These are phyloP conservation scores for Ploettnerulaceae sp. DNA, from an alignment of 2,329 filamentous ascomycete species.

Conservation along the genomic window DNA sequence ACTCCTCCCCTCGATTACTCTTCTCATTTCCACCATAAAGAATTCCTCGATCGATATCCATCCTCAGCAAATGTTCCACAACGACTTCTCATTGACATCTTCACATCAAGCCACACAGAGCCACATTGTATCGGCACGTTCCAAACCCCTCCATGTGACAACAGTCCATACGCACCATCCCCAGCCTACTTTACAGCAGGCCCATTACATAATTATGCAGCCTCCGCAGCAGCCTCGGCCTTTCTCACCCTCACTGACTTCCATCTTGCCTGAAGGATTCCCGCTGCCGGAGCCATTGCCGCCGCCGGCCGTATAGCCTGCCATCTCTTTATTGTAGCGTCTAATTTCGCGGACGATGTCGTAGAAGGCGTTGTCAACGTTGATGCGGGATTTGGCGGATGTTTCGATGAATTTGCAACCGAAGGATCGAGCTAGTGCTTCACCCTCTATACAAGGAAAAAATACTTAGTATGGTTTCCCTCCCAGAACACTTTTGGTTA, in stretches of 20 bases:
- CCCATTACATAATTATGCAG: constrained; percentile 77
- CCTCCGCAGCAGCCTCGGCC: constrained; percentile 73
- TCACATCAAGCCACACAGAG: too few species aligned
- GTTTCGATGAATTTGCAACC: constrained; percentile 99
- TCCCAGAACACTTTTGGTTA: neutral
- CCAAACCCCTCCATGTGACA: neutral
- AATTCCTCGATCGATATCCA: too few species aligned
- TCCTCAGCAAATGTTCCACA: too few species aligned
- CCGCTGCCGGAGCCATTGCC: constrained; percentile 54
- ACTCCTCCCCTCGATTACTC: neutral
- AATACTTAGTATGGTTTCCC: neutral
- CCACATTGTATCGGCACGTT: neutral
- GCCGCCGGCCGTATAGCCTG: constrained; percentile 71
- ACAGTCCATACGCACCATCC: neutral
- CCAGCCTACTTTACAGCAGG: neutral
- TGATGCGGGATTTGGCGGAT: constrained; percentile 95
- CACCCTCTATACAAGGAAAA: constrained; percentile 66
- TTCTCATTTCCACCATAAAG: neutral
- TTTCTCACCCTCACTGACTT: constrained; percentile 64
- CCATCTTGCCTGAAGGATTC: constrained; percentile 62
- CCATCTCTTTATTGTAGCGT: constrained; percentile 98
- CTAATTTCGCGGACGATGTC: constrained; percentile 97
- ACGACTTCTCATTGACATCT: too few species aligned
- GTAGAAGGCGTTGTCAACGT: constrained; percentile 98
- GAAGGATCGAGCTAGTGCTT: constrained; percentile 79